Evolutionary conservation across 805 yeast genomes (phyloP).

Genomic region (Diddensiella transvaalensis): DNA sequence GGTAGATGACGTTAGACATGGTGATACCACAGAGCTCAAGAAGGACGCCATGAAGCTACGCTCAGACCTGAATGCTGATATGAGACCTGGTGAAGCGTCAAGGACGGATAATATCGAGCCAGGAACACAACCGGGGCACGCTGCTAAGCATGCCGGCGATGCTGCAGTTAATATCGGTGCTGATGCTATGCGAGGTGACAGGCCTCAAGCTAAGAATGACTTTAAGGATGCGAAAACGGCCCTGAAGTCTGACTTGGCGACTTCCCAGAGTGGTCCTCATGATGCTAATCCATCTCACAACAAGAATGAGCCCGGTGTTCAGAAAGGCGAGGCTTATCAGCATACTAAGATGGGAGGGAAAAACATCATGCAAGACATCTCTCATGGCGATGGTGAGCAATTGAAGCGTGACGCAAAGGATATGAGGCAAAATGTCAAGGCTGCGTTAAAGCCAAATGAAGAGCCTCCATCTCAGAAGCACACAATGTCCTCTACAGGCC

Average conservation of each 20-base stretch:
- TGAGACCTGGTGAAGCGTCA: not conserved
- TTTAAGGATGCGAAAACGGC: not conserved
- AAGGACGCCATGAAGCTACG: not conserved
- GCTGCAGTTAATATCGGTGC: not conserved
- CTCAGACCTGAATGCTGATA: not conserved
- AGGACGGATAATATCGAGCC: not conserved
- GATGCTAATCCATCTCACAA: not conserved
- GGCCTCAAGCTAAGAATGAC: not conserved
- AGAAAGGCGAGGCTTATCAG: not conserved
- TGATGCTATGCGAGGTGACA: slow-evolving; percentile 1
- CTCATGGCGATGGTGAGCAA: not conserved
- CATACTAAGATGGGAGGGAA: not conserved
- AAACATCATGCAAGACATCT: not conserved
- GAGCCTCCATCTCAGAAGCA: not conserved
- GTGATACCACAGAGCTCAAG: not conserved
- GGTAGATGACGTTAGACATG: not conserved
- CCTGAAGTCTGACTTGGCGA: slow-evolving; percentile 1
- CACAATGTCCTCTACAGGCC: slow-evolving; percentile 6
- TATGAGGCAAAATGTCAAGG: not conserved
- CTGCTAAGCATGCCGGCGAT: slow-evolving; percentile 1
- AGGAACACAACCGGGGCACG: slow-evolving; percentile 1
- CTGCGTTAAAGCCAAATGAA: slow-evolving; percentile 1
- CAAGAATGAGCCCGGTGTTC: slow-evolving; percentile 1
- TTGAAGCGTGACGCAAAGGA: not conserved
- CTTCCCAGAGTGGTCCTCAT: not conserved